Conservation (phyloP, 768 basidiomycete genomes). For the Tubosaeta brunneosetosa region DNA sequence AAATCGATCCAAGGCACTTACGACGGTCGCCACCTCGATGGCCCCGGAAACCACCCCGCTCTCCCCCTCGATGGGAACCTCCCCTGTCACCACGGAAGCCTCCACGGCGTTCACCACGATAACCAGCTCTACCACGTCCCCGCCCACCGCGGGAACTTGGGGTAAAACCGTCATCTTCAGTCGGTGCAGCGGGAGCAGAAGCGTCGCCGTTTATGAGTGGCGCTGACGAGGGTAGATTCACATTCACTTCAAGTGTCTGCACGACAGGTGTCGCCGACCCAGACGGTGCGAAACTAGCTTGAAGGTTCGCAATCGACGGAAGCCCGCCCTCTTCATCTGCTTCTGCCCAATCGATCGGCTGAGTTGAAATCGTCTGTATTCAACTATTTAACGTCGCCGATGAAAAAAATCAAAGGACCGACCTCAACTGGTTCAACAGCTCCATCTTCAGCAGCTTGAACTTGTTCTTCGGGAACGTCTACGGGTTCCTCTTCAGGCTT, state of each 20-base stretch:
- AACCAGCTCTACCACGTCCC: constrained; percentile 39
- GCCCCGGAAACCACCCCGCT: constrained; percentile 34
- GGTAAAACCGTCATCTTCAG: constrained; percentile 63
- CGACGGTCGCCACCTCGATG: constrained; percentile 28
- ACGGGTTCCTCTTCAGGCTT: constrained; percentile 35
- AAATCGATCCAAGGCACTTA: constrained; percentile 5
- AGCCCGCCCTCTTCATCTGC: constrained; percentile 75
- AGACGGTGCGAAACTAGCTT: constrained; percentile 73
- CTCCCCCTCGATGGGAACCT: constrained; percentile 34
- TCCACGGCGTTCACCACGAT: constrained; percentile 40
- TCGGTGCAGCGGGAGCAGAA: constrained; percentile 17
- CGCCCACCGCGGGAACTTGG: constrained; percentile 43
- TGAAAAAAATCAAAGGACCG: constrained; percentile 12
- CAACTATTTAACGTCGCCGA: neutral
- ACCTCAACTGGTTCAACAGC: constrained; percentile 28
- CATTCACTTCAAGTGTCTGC: constrained; percentile 34
- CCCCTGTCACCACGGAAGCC: constrained; percentile 38
- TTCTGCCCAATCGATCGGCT: constrained; percentile 71
- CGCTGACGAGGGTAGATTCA: constrained; percentile 22
- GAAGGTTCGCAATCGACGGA: constrained; percentile 71
- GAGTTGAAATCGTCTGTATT: constrained; percentile 18
- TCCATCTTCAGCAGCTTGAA: constrained; percentile 7
- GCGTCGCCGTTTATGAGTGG: constrained; percentile 19
- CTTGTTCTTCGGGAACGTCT: constrained; percentile 13
- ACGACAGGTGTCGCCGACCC: constrained; percentile 59